Evolutionary conservation across 768 basidiomycete genomes (phyloP).

Genomic region (Tylopilus vinaceipallidus): DNA sequence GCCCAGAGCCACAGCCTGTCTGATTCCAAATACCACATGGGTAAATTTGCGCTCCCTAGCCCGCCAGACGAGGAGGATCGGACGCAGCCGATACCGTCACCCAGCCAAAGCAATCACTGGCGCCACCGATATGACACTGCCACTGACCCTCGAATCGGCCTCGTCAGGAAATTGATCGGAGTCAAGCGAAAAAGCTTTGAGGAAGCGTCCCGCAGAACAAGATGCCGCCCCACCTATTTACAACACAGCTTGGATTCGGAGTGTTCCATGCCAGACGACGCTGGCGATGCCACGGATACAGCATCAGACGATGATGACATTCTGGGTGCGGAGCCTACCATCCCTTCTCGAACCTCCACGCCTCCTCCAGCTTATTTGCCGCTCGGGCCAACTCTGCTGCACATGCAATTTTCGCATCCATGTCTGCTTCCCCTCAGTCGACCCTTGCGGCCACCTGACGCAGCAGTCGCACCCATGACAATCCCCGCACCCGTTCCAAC

Average conservation of each 20-base stretch:
- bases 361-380: constrained; percentile 74
- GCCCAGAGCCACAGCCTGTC: constrained; percentile 55
- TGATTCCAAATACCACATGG: constrained; percentile 71
- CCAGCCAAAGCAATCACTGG: constrained; percentile 40
- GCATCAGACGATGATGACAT: constrained; percentile 42
- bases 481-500: constrained; percentile 40
- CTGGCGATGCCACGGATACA: constrained; percentile 38
- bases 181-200: constrained; percentile 61
- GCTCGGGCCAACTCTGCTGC: constrained; percentile 63
- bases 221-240: constrained; percentile 43
- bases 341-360: constrained; percentile 56
- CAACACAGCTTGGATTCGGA: constrained; percentile 50
- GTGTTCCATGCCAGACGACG: constrained; percentile 31
- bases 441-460: constrained; percentile 58
- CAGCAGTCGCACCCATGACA: constrained; percentile 46
- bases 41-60: constrained; percentile 71
- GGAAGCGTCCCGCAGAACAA: constrained; percentile 35
- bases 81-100: constrained; percentile 28
- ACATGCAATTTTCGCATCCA: constrained; percentile 65
- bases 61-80: constrained; percentile 53
- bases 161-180: constrained; percentile 66
- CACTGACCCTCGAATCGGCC: constrained; percentile 72
- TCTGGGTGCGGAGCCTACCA: constrained; percentile 24
- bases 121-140: constrained; percentile 49
- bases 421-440: constrained; percentile 60